Conservation (phyloP, 768 basidiomycete species). For the Tylopilus plumbeoviolaceoides region DNA sequence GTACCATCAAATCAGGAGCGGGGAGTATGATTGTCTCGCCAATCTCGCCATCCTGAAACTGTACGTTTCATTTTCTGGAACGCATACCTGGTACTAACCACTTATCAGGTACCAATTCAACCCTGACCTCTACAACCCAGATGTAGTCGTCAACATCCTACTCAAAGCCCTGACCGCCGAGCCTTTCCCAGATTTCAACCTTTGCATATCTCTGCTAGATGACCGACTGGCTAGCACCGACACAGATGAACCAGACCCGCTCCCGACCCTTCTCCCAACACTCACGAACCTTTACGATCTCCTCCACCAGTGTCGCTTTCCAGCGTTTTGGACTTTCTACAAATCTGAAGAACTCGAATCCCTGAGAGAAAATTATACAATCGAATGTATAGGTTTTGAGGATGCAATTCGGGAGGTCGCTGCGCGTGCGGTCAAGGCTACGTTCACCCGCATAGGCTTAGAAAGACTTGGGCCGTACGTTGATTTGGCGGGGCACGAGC, state of each 20-base stretch:
- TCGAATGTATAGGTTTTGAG: slow-evolving; percentile 81
- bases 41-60: slow-evolving; percentile 94
- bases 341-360: slow-evolving; percentile 63
- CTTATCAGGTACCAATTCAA: slow-evolving; percentile 88
- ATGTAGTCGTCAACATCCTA: slow-evolving; percentile 92
- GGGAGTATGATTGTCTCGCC: slow-evolving; percentile 91
- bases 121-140: slow-evolving; percentile 86
- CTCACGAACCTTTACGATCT: slow-evolving; percentile 65
- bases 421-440: slow-evolving; percentile 69
- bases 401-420: slow-evolving; percentile 76
- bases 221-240: slow-evolving; percentile 55
- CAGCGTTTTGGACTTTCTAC: slow-evolving; percentile 79
- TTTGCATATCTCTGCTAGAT: slow-evolving; percentile 89
- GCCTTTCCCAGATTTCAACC: slow-evolving; percentile 90
- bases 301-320: slow-evolving; percentile 82
- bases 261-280: slow-evolving; percentile 64
- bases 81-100: not conserved
- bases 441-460: slow-evolving; percentile 70
- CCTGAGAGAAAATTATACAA: slow-evolving; percentile 83
- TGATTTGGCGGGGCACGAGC: slow-evolving; percentile 58
- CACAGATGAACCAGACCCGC: slow-evolving; percentile 79
- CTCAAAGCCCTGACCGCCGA: slow-evolving; percentile 83
- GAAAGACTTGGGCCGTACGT: slow-evolving; percentile 70
- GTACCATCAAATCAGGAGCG: slow-evolving; percentile 86
- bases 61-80: slow-evolving; percentile 37